Percentiles rank a stretch among this genome's conserved stretches.
Evolutionary conservation across 306 rosid genomes (phyloP).

Genomic region (Prunus mira): DNA sequence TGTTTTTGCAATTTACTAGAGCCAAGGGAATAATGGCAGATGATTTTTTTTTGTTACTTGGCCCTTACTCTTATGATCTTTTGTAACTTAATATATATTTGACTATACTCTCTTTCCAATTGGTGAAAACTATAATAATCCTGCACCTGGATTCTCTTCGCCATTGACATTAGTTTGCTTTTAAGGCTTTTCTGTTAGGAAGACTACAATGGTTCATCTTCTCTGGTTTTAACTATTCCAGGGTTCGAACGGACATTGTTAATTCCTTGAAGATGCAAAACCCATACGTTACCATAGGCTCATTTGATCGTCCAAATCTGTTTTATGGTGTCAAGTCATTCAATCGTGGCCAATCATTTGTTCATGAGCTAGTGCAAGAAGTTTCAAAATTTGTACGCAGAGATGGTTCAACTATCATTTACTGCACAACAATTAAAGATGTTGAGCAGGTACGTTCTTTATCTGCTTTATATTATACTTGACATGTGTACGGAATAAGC

Average conservation of each 20-base stretch:
- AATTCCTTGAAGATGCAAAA: slow-evolving; percentile 69
- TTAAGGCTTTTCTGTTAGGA: slow-evolving; percentile 10
- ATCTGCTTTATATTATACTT: not conserved
- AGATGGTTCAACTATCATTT: slow-evolving; percentile 75
- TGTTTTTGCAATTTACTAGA: not conserved
- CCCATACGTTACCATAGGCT: slow-evolving; percentile 67
- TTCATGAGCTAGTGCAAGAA: slow-evolving; percentile 66
- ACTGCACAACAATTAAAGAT: slow-evolving; percentile 86
- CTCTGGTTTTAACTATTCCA: slow-evolving; percentile 24
- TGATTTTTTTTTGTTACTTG: not conserved
- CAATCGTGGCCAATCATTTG: slow-evolving; percentile 54
- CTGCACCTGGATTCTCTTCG: slow-evolving; percentile 2
- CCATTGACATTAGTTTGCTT: not conserved
- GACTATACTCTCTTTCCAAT: not conserved
- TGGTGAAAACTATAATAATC: not conserved
- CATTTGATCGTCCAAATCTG: slow-evolving; percentile 81
- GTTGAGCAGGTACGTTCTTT: slow-evolving; percentile 65
- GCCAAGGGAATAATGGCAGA: not conserved
- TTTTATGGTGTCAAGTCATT: slow-evolving; percentile 79
- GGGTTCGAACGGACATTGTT: slow-evolving; percentile 76
- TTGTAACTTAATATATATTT: not conserved
- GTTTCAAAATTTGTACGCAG: slow-evolving; percentile 49
- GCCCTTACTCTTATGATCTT: not conserved
- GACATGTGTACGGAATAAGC: not conserved
- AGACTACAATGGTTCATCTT: not conserved